These are phyloP conservation scores for Alternaria sp. DNA, from an alignment of 2,329 filamentous ascomycete species.

Conservation along the genomic window DNA sequence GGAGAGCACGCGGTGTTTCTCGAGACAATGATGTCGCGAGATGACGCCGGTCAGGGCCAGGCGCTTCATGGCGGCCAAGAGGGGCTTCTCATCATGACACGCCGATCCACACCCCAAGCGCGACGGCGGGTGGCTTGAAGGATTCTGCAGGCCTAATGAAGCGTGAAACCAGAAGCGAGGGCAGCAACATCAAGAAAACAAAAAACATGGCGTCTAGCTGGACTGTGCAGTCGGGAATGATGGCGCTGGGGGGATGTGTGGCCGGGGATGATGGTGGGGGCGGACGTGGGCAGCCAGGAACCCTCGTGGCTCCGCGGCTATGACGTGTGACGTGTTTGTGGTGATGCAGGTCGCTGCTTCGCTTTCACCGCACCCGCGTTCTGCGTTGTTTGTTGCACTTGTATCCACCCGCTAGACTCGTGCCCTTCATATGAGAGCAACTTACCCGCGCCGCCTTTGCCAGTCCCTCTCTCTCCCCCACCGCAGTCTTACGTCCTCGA, in stretches of 20 bases:
- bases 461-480: not conserved
- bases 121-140: slow-evolving; percentile 6
- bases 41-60: slow-evolving; percentile 10
- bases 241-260: not conserved
- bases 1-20: slow-evolving; percentile 5
- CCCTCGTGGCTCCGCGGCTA: slow-evolving; percentile 4
- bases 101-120: slow-evolving; percentile 1
- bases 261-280: not conserved
- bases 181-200: not conserved
- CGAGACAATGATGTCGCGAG: slow-evolving; percentile 6
- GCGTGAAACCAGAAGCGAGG: slow-evolving; percentile 2
- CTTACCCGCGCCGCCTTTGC: not conserved
- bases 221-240: not conserved
- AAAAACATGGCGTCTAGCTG: not conserved
- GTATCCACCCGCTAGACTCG: slow-evolving; percentile 12
- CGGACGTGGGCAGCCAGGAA: slow-evolving; percentile 9
- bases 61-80: slow-evolving; percentile 5
- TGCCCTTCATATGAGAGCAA: slow-evolving; percentile 6
- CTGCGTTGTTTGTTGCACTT: slow-evolving; percentile 3
- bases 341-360: slow-evolving; percentile 9
- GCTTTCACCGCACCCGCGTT: slow-evolving; percentile 9
- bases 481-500: not conserved
- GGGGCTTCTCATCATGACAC: slow-evolving; percentile 7
- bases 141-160: slow-evolving; percentile 1
- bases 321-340: slow-evolving; percentile 19